phyloP scores from a whole-genome alignment of 352 stramenopile genomes.

The Globisporangium paroecandrum region DNA sequence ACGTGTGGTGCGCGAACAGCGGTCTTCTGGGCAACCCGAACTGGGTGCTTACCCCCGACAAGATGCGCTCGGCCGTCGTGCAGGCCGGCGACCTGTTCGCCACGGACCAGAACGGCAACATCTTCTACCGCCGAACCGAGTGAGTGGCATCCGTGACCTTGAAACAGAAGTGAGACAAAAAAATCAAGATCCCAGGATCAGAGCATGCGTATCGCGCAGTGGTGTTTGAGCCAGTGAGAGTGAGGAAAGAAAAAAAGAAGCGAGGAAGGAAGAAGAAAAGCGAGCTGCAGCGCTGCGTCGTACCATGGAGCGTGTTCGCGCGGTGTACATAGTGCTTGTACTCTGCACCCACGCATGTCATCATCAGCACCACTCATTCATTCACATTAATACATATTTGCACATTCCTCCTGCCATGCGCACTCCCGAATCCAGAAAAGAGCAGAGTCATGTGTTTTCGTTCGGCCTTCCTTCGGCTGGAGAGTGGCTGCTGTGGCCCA shows the following conservation, averaged over 20 bases:
- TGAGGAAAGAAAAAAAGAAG: not conserved
- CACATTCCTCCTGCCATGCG: not conserved
- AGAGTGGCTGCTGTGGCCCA: not conserved
- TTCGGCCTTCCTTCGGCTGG: not conserved
- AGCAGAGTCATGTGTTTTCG: not conserved
- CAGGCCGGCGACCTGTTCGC: conserved; percentile 19
- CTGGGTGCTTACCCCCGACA: conserved; percentile 13
- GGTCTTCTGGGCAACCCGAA: conserved; percentile 8
- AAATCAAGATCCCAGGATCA: not conserved
- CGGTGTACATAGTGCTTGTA: not conserved
- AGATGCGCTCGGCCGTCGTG: conserved; percentile 8
- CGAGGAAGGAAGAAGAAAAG: not conserved
- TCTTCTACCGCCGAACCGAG: conserved; percentile 11
- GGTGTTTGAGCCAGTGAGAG: not conserved
- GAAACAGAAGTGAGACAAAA: not conserved
- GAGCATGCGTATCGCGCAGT: not conserved
- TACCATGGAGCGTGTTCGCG: not conserved
- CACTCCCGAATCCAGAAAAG: not conserved
- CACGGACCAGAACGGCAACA: not conserved
- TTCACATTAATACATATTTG: conserved; percentile 4
- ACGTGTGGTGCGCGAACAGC: conserved; percentile 16
- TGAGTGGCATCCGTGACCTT: not conserved
- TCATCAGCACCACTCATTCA: not conserved
- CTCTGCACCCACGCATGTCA: not conserved
- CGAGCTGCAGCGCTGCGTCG: not conserved